phyloP scores from a whole-genome alignment of 257 asterid species.

The Orobanche coerulescens region DNA sequence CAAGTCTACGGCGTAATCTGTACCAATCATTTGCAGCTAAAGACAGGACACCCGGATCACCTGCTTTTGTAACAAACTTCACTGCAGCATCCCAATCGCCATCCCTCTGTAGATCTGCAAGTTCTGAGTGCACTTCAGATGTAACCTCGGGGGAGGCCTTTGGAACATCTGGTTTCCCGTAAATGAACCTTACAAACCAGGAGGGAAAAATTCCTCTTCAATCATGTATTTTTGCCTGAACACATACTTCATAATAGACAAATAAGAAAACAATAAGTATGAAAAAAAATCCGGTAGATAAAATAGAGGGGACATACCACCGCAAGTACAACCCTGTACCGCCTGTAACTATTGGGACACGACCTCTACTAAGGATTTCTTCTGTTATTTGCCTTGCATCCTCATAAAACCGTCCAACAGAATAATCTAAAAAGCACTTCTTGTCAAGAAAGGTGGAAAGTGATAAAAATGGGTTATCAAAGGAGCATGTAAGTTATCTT shows the following conservation, averaged over 20 bases:
- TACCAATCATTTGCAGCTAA: constrained; percentile 91
- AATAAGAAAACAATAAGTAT: neutral
- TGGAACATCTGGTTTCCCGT: constrained; percentile 95
- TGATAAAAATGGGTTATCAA: neutral
- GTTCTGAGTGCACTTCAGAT: constrained; percentile 60
- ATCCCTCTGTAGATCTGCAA: constrained; percentile 51
- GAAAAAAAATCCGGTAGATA: constrained; percentile 2
- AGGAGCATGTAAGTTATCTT: neutral
- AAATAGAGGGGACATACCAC: constrained; percentile 45
- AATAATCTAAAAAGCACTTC: constrained; percentile 88
- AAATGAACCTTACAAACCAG: constrained; percentile 62
- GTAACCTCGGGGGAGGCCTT: constrained; percentile 64
- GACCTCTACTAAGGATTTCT: constrained; percentile 60
- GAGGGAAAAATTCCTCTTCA: constrained; percentile 15
- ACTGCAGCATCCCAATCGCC: constrained; percentile 87
- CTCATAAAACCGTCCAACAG: constrained; percentile 78
- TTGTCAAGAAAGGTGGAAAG: constrained; percentile 12
- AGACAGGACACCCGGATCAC: constrained; percentile 68
- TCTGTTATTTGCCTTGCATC: constrained; percentile 78
- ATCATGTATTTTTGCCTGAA: constrained; percentile 5
- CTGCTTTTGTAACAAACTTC: constrained; percentile 56
- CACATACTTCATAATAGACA: neutral
- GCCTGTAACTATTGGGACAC: constrained; percentile 81
- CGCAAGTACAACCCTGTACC: constrained; percentile 96
- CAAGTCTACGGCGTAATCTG: constrained; percentile 86